These are phyloP conservation scores for Aspergillus alliaceus DNA, from an alignment of 2,329 filamentous ascomycete genomes.

Conservation along the genomic window DNA sequence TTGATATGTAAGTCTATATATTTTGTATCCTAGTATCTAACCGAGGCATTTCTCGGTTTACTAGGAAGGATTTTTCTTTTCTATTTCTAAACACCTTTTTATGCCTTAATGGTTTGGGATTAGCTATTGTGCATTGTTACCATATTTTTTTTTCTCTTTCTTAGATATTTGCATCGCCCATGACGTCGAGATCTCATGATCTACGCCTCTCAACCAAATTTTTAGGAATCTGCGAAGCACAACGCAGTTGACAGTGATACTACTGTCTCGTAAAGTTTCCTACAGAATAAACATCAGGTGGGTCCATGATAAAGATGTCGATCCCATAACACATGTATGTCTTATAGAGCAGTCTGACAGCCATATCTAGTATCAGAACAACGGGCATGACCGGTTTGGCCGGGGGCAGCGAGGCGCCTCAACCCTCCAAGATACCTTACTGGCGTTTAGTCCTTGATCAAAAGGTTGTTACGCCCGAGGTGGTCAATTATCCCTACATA, in stretches of 20 bases:
- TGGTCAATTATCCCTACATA: conserved; percentile 26
- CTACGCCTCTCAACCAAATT: neutral
- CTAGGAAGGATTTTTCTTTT: neutral
- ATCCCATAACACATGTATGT: neutral
- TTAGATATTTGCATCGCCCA: neutral
- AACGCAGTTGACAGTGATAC: neutral
- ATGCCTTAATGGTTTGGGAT: neutral
- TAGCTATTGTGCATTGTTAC: neutral
- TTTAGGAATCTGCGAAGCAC: neutral
- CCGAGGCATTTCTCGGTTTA: conserved; percentile 3
- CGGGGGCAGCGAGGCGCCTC: conserved; percentile 9
- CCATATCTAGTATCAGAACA: neutral
- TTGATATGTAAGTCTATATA: too few relatives aligned
- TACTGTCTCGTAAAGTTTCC: neutral
- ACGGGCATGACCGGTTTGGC: neutral
- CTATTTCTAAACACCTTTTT: neutral
- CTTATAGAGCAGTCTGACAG: neutral
- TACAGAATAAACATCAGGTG: neutral
- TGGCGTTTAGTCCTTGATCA: conserved; percentile 32
- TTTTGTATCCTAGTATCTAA: neutral
- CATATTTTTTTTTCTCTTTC: neutral
- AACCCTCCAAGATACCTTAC: conserved; percentile 28
- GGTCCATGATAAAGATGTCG: neutral
- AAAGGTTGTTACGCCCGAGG: conserved; percentile 30
- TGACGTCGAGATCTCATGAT: neutral